Base-by-base conservation (phyloP, 164 flowering plant species). In the Nelumbo lutea region DNA sequence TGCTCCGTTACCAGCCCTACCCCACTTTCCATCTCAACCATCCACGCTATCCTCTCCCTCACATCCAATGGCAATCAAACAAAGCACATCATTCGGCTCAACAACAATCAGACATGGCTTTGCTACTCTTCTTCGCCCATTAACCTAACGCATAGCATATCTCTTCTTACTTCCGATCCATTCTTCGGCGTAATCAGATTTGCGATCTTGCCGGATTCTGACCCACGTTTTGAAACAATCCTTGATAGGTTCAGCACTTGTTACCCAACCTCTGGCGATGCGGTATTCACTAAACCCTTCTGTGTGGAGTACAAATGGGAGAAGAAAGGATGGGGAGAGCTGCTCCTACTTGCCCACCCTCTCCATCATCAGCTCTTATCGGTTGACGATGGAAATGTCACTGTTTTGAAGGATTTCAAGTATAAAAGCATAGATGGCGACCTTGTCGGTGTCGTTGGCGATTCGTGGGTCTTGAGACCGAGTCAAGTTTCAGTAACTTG, bases 391-490 rank as follows among this genome's bases (percentile, higher is more conserved):
- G 53, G 77, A 42, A 67, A 75, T 1, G 67, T 82, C 2, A 63
- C 70, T 40, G 81, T 91, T 53, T 72, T 90, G 67, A 83, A 84
- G 40, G 83, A 83, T 61, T 88, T 95, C 55, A 87, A 82, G 82
- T 90, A 85, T 56, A 79, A 66, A 46, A 92, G 97, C 70, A 84
- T 95, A 58, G 98, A 94, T 77, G 97, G 98, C 9, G 98, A 94
- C 4, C 92, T 94, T 55, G 96, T 94, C 2, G 96, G 96, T n/a
- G 84, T 94, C 65, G 92, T 91, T 64, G 98, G 92, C 4, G 84
- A 90, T 70, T 80, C 85, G 1, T 94, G 98, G 98, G 66, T 73
- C 1, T 70, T 94, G 83, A 82, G 78, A 68, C 67, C 82, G 1
- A 78, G 79, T 40, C 88, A 93, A 0, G 74, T 90, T 69, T 79